phyloP scores from a whole-genome alignment of 495 filamentous ascomycete species.

The Astrothelium subdiscretum region DNA sequence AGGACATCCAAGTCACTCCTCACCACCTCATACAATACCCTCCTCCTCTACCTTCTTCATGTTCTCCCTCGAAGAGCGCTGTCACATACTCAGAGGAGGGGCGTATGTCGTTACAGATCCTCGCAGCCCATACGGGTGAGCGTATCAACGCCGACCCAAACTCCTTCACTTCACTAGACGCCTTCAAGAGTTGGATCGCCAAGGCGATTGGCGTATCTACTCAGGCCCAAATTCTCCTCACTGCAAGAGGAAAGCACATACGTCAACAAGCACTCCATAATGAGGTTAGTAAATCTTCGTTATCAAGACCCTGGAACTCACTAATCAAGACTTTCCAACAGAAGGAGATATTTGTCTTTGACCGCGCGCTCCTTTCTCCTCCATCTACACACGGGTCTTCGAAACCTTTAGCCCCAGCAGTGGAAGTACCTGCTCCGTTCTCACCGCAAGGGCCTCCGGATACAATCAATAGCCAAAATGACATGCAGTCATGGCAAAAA shows the following conservation, averaged over 20 bases:
- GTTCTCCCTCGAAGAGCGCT: not conserved
- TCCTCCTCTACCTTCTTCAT: not conserved
- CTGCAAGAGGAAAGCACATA: slow-evolving; percentile 66
- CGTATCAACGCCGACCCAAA: slow-evolving; percentile 60
- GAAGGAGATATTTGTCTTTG: slow-evolving; percentile 83
- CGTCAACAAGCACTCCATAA: slow-evolving; percentile 60
- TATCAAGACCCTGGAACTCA: slow-evolving; percentile 6
- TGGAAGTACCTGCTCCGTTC: slow-evolving; percentile 43
- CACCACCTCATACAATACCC: not conserved
- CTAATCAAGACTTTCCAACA: slow-evolving; percentile 21
- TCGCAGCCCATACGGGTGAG: slow-evolving; percentile 81
- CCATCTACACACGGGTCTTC: slow-evolving; percentile 28
- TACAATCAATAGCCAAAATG: slow-evolving; percentile 57
- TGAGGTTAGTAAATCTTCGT: slow-evolving; percentile 46
- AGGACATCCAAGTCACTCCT: not conserved
- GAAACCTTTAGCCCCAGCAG: slow-evolving; percentile 31
- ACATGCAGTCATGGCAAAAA: slow-evolving; percentile 70
- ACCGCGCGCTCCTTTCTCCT: slow-evolving; percentile 44
- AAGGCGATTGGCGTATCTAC: slow-evolving; percentile 53
- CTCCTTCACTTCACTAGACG: slow-evolving; percentile 52
- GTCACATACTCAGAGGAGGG: slow-evolving; percentile 8
- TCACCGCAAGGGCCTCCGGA: slow-evolving; percentile 53
- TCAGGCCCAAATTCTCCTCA: slow-evolving; percentile 69
- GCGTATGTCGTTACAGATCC: slow-evolving; percentile 66
- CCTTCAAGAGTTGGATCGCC: slow-evolving; percentile 55